Evolutionary conservation across 148 eudicot genomes (phyloP).

Genomic region (Chenopodium formosanum): DNA sequence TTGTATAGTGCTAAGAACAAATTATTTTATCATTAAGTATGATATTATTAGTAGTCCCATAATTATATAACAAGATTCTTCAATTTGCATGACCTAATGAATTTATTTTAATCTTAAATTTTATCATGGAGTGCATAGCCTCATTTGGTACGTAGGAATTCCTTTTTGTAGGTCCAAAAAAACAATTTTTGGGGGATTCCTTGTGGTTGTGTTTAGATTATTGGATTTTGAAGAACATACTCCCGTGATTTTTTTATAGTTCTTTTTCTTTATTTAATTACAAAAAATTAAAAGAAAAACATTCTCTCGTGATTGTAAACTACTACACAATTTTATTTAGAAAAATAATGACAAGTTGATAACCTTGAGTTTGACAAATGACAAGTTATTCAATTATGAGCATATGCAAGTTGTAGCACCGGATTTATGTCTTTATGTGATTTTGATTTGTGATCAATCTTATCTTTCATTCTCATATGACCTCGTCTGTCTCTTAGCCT

Average conservation of each 20-base stretch:
- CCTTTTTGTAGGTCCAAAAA: conserved; percentile 11
- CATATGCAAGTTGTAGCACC: not conserved
- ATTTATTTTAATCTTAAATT: not conserved
- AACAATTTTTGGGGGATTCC: not conserved
- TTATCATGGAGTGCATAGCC: not conserved
- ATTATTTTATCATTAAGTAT: not conserved
- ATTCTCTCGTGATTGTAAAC: conserved; percentile 6
- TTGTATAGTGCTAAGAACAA: not conserved
- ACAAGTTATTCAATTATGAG: not conserved
- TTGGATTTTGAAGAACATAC: not conserved
- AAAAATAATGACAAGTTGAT: conserved; percentile 14
- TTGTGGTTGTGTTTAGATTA: no score
- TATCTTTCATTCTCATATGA: conserved; percentile 9
- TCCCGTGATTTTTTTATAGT: not conserved
- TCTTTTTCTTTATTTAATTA: not conserved
- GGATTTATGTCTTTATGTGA: conserved; percentile 14
- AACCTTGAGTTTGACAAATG: conserved; percentile 1
- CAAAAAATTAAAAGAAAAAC: not conserved
- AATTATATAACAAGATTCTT: no score
- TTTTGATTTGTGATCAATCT: conserved; percentile 17
- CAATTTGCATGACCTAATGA: not conserved
- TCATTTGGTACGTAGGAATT: conserved; percentile 2
- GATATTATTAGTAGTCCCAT: not conserved
- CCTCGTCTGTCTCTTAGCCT: conserved; percentile 5
- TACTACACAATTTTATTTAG: not conserved